Conservation (phyloP, 495 filamentous ascomycete species). For the Symbiotaphrina buchneri region DNA sequence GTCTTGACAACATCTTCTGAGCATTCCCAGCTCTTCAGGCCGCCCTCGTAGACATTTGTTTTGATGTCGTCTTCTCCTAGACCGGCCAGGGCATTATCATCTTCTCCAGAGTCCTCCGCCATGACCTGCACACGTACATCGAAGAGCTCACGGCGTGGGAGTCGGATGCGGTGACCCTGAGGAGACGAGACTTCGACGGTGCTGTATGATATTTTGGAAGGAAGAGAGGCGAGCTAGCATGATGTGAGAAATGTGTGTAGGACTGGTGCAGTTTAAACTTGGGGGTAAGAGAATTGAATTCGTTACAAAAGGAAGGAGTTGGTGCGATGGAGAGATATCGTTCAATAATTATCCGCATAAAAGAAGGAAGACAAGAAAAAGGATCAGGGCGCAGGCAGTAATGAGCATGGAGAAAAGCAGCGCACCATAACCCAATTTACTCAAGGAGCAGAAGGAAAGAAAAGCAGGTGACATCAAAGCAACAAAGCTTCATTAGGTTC, state of each 20-base stretch:
- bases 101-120: constrained; percentile 43
- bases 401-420: no score
- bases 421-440: no score
- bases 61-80: constrained; percentile 68
- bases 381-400: no score
- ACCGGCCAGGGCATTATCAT: constrained; percentile 20
- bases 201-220: constrained; percentile 59
- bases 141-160: constrained; percentile 78
- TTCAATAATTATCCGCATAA: no score
- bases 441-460: no score
- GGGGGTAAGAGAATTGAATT: constrained; percentile 23
- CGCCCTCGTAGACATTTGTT: constrained; percentile 84
- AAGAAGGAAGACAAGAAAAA: constrained; percentile 1
- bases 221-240: constrained; percentile 38
- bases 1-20: constrained; percentile 65
- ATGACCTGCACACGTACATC: constrained; percentile 87
- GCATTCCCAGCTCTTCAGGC: constrained; percentile 99
- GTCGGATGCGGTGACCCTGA: constrained; percentile 20
- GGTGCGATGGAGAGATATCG: not conserved
- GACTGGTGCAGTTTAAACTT: constrained; percentile 9
- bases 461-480: no score
- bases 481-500: no score
- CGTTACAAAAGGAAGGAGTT: constrained; percentile 9
- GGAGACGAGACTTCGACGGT: constrained; percentile 26
- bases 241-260: constrained; percentile 1